Percentiles rank a stretch among this genome's conserved stretches.
Conservation (phyloP, 495 filamentous ascomycete genomes). For the Choiromyces venosus region DNA sequence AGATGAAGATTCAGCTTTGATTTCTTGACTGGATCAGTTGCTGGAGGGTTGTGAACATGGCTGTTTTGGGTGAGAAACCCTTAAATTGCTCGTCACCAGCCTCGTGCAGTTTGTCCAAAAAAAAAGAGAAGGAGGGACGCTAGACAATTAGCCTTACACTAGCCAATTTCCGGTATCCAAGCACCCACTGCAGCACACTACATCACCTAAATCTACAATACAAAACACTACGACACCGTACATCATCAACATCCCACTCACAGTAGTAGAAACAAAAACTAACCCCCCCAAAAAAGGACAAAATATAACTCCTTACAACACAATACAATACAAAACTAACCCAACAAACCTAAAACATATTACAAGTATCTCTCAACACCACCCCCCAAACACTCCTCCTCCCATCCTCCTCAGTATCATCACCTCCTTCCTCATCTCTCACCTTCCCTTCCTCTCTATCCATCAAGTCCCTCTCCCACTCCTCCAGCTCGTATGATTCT, state of each 20-base stretch:
- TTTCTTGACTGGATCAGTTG: too few relatives aligned
- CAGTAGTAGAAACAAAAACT: neutral
- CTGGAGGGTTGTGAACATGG: too few relatives aligned
- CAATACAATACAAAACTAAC: neutral
- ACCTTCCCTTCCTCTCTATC: neutral
- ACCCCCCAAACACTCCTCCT: neutral
- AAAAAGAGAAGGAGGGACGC: too few relatives aligned
- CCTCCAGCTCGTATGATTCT: neutral
- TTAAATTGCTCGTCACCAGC: too few relatives aligned
- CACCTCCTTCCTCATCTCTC: neutral
- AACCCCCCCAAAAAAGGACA: too few relatives aligned
- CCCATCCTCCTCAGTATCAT: neutral
- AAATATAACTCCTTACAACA: neutral
- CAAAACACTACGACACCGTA: neutral
- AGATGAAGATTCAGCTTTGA: too few relatives aligned
- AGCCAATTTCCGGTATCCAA: too few relatives aligned
- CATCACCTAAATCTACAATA: too few relatives aligned
- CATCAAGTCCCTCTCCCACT: neutral
- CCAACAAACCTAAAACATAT: neutral
- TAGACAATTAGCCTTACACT: too few relatives aligned
- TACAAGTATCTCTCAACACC: neutral
- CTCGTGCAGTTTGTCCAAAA: too few relatives aligned
- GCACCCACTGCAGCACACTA: too few relatives aligned
- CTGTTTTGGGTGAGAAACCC: too few relatives aligned
- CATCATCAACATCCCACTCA: neutral